Percentiles rank a stretch among this genome's conserved stretches.
phyloP scores from a whole-genome alignment of 352 stramenopile species.

The Phytophthora macrochlamydospora region DNA sequence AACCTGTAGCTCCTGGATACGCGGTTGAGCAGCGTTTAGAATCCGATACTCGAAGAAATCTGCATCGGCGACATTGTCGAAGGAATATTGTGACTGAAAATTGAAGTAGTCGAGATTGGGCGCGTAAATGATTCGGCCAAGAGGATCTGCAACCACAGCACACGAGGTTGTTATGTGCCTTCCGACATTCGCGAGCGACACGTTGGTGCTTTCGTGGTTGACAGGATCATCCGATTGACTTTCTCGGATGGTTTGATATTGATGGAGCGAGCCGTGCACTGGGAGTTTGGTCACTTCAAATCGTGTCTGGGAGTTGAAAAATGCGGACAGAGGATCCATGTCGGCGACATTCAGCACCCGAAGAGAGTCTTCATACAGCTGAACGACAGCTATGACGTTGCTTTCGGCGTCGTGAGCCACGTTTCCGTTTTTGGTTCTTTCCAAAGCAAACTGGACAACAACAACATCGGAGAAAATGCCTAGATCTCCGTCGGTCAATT shows the following conservation, averaged over 20 bases:
- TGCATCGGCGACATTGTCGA: background rate
- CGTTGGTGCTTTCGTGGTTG: background rate
- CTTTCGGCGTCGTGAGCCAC: background rate
- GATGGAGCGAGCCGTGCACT: slow-evolving; percentile 52
- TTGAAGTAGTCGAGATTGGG: slow-evolving; percentile 67
- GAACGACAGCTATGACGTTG: slow-evolving; percentile 23
- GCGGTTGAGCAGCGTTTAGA: slow-evolving; percentile 6
- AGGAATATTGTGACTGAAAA: slow-evolving; percentile 6
- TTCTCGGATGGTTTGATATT: slow-evolving; percentile 31
- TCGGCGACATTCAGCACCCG: slow-evolving; percentile 36
- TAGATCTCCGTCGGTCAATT: slow-evolving; percentile 48
- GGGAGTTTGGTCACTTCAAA: slow-evolving; percentile 48
- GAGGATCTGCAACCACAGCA: slow-evolving; percentile 28
- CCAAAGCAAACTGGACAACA: slow-evolving; percentile 40
- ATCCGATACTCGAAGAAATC: slow-evolving; percentile 52
- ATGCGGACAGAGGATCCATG: slow-evolving; percentile 48
- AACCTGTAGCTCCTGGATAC: slow-evolving; percentile 15
- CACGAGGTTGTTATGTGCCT: slow-evolving; percentile 10
- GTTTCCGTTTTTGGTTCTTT: background rate
- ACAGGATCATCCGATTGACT: background rate
- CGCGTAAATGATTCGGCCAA: slow-evolving; percentile 47
- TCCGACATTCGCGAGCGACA: slow-evolving; percentile 22
- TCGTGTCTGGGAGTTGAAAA: slow-evolving; percentile 31
- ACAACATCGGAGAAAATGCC: slow-evolving; percentile 27
- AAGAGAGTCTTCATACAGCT: slow-evolving; percentile 63